Conservation (phyloP, 129 eudicot genomes). For the Centaurea solstitialis region DNA sequence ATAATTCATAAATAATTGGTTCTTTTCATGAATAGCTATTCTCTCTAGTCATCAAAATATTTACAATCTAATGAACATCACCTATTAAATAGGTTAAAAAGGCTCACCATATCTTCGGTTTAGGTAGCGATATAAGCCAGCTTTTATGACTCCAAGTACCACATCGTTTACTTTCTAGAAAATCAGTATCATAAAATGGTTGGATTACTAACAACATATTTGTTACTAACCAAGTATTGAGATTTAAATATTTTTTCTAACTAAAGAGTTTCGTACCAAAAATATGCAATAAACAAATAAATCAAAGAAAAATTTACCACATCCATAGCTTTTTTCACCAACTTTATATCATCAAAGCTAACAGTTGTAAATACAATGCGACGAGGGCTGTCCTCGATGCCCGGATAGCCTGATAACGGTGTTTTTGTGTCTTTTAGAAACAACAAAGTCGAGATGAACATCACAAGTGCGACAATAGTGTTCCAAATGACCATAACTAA, state of each 20-base stretch:
- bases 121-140: slow-evolving; percentile 24
- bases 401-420: slow-evolving; percentile 1
- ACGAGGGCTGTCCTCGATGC: neutral
- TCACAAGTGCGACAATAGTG: neutral
- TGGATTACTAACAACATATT: neutral
- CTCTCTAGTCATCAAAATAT: too few relatives aligned
- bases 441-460: slow-evolving; percentile 7
- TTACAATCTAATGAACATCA: neutral
- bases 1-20: too few relatives aligned
- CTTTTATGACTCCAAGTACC: slow-evolving; percentile 21
- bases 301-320: neutral
- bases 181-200: neutral
- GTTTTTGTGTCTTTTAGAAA: slow-evolving; percentile 5
- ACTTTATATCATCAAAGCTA: slow-evolving; percentile 23
- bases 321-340: neutral
- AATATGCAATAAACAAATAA: neutral
- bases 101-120: slow-evolving; percentile 3
- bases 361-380: slow-evolving; percentile 3
- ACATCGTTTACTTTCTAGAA: slow-evolving; percentile 21
- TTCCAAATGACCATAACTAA: neutral
- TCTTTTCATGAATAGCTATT: too few relatives aligned
- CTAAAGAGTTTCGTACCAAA: neutral
- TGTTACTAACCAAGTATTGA: neutral
- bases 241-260: neutral
- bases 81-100: neutral